These are phyloP conservation scores for Misopates orontium DNA, from an alignment of 257 asterid species.

Conservation along the genomic window DNA sequence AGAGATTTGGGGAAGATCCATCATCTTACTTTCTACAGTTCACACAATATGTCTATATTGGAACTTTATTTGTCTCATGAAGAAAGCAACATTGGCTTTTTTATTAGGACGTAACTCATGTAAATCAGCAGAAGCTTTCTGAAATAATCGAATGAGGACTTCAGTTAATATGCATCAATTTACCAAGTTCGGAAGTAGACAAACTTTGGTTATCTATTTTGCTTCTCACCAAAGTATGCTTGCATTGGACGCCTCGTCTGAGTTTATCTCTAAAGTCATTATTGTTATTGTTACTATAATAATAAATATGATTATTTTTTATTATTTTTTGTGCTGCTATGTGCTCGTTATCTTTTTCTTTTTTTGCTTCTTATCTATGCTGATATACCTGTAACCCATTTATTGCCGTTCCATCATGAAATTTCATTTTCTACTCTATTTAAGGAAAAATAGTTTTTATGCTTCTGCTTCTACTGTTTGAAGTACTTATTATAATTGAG, in stretches of 20 bases:
- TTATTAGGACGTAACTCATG: neutral
- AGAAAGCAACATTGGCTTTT: neutral
- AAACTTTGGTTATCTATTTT: neutral
- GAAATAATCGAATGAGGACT: neutral
- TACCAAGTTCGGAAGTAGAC: neutral
- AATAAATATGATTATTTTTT: too few species aligned
- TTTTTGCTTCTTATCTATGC: neutral
- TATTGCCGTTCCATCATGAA: neutral
- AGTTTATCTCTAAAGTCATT: neutral
- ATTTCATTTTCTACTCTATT: neutral
- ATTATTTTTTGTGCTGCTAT: neutral
- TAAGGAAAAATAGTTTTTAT: neutral
- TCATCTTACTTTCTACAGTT: neutral
- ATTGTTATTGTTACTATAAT: neutral
- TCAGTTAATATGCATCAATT: neutral
- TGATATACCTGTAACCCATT: neutral
- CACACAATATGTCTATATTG: neutral
- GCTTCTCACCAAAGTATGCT: conserved; percentile 1
- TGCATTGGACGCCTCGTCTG: neutral
- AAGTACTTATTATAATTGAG: conserved; percentile 11
- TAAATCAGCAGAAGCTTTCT: conserved; percentile 3
- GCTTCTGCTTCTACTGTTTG: conserved; percentile 8
- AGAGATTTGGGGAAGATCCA: neutral
- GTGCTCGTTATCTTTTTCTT: neutral
- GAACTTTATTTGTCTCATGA: neutral